A percentile compares a stretch with the other conserved stretches of the same genome.
Conservation (phyloP, 2,329 filamentous ascomycete genomes). For the Calonectria montana region DNA sequence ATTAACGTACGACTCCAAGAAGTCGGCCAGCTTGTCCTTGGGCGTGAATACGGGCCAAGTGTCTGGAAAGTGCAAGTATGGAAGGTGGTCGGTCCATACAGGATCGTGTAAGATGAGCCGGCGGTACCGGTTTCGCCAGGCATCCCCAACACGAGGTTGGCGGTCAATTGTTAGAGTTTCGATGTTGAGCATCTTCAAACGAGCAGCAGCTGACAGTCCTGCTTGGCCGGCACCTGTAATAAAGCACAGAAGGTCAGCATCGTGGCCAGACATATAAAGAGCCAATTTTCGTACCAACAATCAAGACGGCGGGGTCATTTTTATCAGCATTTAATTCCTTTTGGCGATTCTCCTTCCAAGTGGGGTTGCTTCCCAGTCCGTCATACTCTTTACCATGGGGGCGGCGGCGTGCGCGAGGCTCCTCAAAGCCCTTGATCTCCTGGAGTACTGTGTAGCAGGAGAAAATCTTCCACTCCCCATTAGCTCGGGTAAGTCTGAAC, state of each 20-base stretch:
- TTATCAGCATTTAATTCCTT: background rate
- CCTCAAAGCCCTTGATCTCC: background rate
- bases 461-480: background rate
- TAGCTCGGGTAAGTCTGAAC: background rate
- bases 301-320: background rate
- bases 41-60: background rate
- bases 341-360: background rate
- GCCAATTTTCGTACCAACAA: background rate
- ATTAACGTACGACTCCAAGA: background rate
- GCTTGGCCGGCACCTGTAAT: background rate
- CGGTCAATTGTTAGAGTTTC: background rate
- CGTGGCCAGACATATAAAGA: background rate
- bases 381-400: background rate
- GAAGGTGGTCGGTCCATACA: background rate
- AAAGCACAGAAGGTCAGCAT: background rate
- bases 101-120: background rate
- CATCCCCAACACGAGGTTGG: background rate
- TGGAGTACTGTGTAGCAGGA: background rate
- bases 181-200: background rate
- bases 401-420: background rate
- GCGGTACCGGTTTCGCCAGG: background rate
- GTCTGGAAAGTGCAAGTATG: background rate
- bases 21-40: background rate
- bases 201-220: background rate
- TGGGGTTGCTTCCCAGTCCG: background rate